Base-by-base conservation (phyloP, 1,139 yeast species). In the Yarrowia galli region DNA sequence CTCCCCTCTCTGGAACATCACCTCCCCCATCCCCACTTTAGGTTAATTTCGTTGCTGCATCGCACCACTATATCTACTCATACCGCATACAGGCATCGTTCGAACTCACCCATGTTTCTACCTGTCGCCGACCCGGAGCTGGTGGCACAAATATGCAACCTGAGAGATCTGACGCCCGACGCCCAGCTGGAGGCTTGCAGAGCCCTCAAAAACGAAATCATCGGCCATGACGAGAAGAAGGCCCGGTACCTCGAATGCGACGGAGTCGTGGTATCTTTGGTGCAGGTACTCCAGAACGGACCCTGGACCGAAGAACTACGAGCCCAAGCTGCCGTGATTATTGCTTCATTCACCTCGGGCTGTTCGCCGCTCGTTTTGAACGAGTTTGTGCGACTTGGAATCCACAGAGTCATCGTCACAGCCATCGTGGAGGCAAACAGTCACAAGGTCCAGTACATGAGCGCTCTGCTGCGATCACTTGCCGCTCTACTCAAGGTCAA, bases 191-290 rank as follows among this genome's bases (percentile, higher is more conserved):
- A 40, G 5, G 76, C 73, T 16, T 71, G 78, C 46, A 68, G 71
- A 63, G 66, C 70, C 25, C 71, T 78, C 60, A 78, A 78, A 68
- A 76, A 77, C 69, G 71, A 75, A 13, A 70, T 77, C n/a, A 78
- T 78, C 45, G 80, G 80, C 20, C 80, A 78, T 66, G 73, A 74
- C 49, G 78, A 76, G 40, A 74, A 76, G 67, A 78, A 78, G 69
- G 71, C 72, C 28, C 70, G 68, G 38, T 74, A 71, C 43, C 70
- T 75, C 25, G 70, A 70, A 15, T 71, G 71, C 18, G 74, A 75
- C 15, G 66, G 66, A 46, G 70, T 76, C 15, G 72, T 77, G 18
- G 72, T 71, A 2, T 72, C 71, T 13, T 70, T 78, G 53, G 70
- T 77, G 10, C 69, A 68, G 20, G 70, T 77, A 18, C 70, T 77